phyloP scores from a whole-genome alignment of 2,329 filamentous ascomycete species.

The Exophiala bonariae region DNA sequence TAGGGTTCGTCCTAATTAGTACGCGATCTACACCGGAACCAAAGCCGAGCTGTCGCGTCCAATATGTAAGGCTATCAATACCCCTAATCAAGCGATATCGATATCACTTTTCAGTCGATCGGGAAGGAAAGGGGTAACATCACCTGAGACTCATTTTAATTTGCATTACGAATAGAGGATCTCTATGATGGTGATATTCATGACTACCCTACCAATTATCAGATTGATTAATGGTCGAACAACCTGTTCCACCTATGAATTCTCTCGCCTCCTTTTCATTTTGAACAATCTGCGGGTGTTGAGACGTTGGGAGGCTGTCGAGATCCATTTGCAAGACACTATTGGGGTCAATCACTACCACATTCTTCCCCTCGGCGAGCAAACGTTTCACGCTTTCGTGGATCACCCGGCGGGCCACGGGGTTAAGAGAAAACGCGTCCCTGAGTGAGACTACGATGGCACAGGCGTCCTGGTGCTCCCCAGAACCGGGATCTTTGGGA shows the following conservation, averaged over 20 bases:
- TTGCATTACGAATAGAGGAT: conserved; percentile 3
- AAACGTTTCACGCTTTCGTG: conserved; percentile 18
- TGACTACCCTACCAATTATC: conserved; percentile 16
- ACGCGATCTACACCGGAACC: too few species aligned
- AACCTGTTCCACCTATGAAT: conserved; percentile 15
- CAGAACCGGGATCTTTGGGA: conserved; percentile 17
- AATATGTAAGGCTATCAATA: too few species aligned
- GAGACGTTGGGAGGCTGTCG: conserved; percentile 9
- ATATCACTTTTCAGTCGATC: too few species aligned
- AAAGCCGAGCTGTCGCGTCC: too few species aligned
- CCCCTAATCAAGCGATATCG: too few species aligned
- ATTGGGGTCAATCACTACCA: conserved; percentile 19
- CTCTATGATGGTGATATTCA: conserved; percentile 7
- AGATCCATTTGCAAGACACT: conserved; percentile 17
- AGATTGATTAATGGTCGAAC: conserved; percentile 15
- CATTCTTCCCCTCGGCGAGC: conserved; percentile 9
- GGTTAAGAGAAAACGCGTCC: conserved; percentile 17
- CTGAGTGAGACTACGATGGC: conserved; percentile 14
- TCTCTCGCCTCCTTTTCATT: conserved; percentile 18
- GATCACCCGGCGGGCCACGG: conserved; percentile 13
- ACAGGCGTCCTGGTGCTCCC: conserved; percentile 16
- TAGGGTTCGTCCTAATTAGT: too few species aligned
- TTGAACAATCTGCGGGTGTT: conserved; percentile 13
- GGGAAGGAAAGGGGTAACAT: too few species aligned
- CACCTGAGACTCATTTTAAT: conserved; percentile 26